These are phyloP conservation scores for Verticillium klebahnii DNA, from an alignment of 2,329 filamentous ascomycete species.

Conservation along the genomic window DNA sequence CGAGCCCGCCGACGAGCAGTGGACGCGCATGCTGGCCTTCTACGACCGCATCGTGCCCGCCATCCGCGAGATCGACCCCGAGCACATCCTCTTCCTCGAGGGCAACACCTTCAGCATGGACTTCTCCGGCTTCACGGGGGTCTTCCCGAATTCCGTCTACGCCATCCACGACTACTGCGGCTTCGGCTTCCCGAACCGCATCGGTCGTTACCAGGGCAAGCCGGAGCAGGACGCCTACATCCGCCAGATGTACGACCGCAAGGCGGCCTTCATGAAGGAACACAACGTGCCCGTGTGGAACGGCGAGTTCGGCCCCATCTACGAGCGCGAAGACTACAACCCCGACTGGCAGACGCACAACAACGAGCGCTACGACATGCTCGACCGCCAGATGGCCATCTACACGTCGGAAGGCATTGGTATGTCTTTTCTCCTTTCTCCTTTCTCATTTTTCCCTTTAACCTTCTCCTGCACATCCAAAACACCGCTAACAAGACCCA, in stretches of 20 bases:
- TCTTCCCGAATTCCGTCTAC: slow-evolving; percentile 35
- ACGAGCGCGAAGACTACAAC: slow-evolving; percentile 21
- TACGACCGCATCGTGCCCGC: slow-evolving; percentile 28
- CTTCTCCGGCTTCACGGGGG: slow-evolving; percentile 22
- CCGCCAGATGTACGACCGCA: slow-evolving; percentile 25
- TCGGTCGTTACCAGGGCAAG: slow-evolving; percentile 24
- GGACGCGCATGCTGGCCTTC: slow-evolving; percentile 27
- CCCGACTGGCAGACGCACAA: slow-evolving; percentile 32
- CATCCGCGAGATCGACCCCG: slow-evolving; percentile 29
- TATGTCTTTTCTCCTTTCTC: neutral
- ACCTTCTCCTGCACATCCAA: rapidly evolving
- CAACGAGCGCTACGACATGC: slow-evolving; percentile 36
- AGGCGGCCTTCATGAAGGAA: slow-evolving; percentile 32
- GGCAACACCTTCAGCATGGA: slow-evolving; percentile 39
- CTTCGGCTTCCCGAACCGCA: slow-evolving; percentile 35
- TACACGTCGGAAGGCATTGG: slow-evolving; percentile 27
- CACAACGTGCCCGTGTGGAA: slow-evolving; percentile 36
- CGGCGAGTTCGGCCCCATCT: slow-evolving; percentile 33
- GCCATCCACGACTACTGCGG: slow-evolving; percentile 42
- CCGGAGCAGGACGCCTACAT: slow-evolving; percentile 32
- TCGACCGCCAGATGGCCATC: slow-evolving; percentile 42
- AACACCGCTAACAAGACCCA: slow-evolving; percentile 7
- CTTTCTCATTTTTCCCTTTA: too few relatives aligned
- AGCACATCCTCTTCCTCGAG: slow-evolving; percentile 41
- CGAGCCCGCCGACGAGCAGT: slow-evolving; percentile 16